These are phyloP conservation scores for Phytophthora hybrid DNA, from an alignment of 352 stramenopile genomes.

Conservation along the genomic window DNA sequence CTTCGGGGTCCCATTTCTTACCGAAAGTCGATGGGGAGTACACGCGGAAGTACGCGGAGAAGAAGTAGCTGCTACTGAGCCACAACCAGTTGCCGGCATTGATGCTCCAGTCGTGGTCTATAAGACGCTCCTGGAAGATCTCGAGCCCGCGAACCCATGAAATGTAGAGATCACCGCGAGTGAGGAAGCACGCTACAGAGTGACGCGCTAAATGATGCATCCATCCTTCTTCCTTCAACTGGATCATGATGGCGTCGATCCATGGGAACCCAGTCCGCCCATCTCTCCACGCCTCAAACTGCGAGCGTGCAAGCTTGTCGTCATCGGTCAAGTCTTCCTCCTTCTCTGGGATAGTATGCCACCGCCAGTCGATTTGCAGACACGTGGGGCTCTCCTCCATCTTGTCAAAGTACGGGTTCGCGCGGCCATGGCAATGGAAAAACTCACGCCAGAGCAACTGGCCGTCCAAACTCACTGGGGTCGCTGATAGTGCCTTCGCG, in stretches of 20 bases:
- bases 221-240: slow-evolving; percentile 91
- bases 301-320: slow-evolving; percentile 79
- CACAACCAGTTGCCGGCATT: slow-evolving; percentile 99
- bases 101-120: slow-evolving; percentile 97
- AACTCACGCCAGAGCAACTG: slow-evolving; percentile 98
- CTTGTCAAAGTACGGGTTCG: slow-evolving; percentile 93
- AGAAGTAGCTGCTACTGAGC: slow-evolving; percentile 96
- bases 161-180: slow-evolving; percentile 96
- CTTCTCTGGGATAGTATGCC: slow-evolving; percentile 84
- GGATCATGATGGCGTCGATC: slow-evolving; percentile 98
- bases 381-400: slow-evolving; percentile 96
- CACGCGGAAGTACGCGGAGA: slow-evolving; percentile 98
- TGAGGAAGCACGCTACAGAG: slow-evolving; percentile 98
- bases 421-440: slow-evolving; percentile 87
- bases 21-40: slow-evolving; percentile 95
- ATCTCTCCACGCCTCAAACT: slow-evolving; percentile 95
- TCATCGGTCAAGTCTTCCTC: slow-evolving; percentile 79
- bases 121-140: slow-evolving; percentile 93
- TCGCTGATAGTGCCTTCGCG: slow-evolving; percentile 74
- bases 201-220: slow-evolving; percentile 93
- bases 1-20: slow-evolving; percentile 97
- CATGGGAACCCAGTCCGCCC: slow-evolving; percentile 97
- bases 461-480: slow-evolving; percentile 93
- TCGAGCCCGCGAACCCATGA: slow-evolving; percentile 94
- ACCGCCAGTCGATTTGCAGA: slow-evolving; percentile 85